These are phyloP conservation scores for Fistulina hepatica DNA, from an alignment of 1,284 basidiomycete genomes.

Conservation along the genomic window DNA sequence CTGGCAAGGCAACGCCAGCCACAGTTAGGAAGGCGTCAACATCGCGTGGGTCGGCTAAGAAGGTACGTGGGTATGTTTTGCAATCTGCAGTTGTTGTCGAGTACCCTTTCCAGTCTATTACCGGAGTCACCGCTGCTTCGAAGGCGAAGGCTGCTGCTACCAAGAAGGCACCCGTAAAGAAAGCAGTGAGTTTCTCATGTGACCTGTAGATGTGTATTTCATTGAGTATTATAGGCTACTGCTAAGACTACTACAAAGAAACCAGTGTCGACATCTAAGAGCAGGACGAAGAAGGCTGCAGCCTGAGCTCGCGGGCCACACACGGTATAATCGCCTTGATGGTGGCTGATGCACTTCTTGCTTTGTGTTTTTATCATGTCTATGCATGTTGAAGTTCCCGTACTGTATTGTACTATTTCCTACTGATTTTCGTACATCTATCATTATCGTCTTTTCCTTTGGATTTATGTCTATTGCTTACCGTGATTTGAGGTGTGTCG, in stretches of 20 bases:
- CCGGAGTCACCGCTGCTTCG: slow-evolving; percentile 24
- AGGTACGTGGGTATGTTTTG: not conserved
- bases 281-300: too few relatives aligned
- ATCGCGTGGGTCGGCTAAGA: slow-evolving; percentile 2
- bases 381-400: too few relatives aligned
- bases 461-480: too few relatives aligned
- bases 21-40: slow-evolving; percentile 4
- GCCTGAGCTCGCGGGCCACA: too few relatives aligned
- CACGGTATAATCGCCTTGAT: too few relatives aligned
- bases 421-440: too few relatives aligned
- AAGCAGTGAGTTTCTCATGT: slow-evolving; percentile 6
- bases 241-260: slow-evolving; percentile 26
- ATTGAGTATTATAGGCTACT: slow-evolving; percentile 15
- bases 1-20: slow-evolving; percentile 21
- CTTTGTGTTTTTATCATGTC: too few relatives aligned
- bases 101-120: slow-evolving; percentile 23
- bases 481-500: too few relatives aligned
- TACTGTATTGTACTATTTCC: too few relatives aligned
- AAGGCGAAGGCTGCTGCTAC: slow-evolving; percentile 29
- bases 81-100: not conserved
- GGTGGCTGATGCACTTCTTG: too few relatives aligned
- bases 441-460: too few relatives aligned
- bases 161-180: slow-evolving; percentile 15
- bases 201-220: slow-evolving; percentile 5
- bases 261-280: too few relatives aligned